Conservation (phyloP, 2,329 filamentous ascomycete species). For the Reticulascus tulasneorum region DNA sequence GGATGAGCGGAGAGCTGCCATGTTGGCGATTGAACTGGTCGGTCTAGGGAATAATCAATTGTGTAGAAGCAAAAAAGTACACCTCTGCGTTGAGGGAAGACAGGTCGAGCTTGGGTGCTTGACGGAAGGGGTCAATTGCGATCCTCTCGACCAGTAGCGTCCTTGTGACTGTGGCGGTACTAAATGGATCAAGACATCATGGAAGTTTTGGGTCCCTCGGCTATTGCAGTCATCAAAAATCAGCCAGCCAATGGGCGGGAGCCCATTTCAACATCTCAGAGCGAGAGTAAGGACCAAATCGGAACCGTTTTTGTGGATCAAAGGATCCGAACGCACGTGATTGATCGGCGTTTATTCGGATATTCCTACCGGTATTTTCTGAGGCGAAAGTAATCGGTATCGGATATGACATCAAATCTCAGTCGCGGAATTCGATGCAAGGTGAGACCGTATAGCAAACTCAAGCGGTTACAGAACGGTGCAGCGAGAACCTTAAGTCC, state of each 20-base stretch:
- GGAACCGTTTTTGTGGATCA: too few relatives aligned
- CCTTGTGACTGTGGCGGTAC: neutral
- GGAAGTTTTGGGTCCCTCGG: constrained; percentile 4
- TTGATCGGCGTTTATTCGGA: too few relatives aligned
- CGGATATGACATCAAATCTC: too few relatives aligned
- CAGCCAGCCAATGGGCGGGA: neutral
- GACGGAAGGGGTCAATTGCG: neutral
- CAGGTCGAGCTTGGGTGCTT: neutral
- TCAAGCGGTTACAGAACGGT: too few relatives aligned
- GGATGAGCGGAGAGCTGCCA: constrained; percentile 60
- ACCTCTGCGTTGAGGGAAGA: too few relatives aligned
- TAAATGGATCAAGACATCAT: constrained; percentile 4
- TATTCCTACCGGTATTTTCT: too few relatives aligned
- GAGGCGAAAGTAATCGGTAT: too few relatives aligned
- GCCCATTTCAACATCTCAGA: neutral
- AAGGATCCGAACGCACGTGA: too few relatives aligned
- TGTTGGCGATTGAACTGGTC: constrained; percentile 33
- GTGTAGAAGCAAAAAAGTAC: neutral
- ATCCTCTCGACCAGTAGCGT: too few relatives aligned
- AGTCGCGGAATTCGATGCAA: too few relatives aligned
- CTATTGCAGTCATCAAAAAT: neutral
- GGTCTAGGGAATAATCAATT: neutral
- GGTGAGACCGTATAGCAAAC: too few relatives aligned
- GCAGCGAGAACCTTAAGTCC: too few relatives aligned
- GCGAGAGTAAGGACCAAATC: neutral